These are phyloP conservation scores for Epicoccum sorghinum DNA, from an alignment of 2,329 filamentous ascomycete genomes.

Conservation along the genomic window DNA sequence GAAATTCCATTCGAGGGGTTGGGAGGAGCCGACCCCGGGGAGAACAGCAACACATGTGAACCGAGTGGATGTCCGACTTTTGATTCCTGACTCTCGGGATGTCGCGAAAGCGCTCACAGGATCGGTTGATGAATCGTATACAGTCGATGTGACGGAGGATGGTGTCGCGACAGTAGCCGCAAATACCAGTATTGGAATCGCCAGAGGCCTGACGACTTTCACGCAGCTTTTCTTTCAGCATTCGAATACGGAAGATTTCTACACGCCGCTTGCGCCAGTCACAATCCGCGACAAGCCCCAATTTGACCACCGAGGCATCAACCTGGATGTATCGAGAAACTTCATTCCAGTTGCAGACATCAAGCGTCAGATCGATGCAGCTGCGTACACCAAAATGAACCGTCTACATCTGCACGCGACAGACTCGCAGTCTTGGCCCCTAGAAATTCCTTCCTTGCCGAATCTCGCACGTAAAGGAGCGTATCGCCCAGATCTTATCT, in stretches of 20 bases:
- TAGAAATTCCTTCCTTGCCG: slow-evolving; percentile 78
- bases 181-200: slow-evolving; percentile 69
- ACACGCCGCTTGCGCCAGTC: slow-evolving; percentile 75
- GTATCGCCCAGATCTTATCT: slow-evolving; percentile 70
- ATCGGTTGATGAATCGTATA: slow-evolving; percentile 78
- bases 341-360: slow-evolving; percentile 73
- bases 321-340: slow-evolving; percentile 77
- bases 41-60: slow-evolving; percentile 59
- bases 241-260: slow-evolving; percentile 61
- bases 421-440: slow-evolving; percentile 84
- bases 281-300: slow-evolving; percentile 73
- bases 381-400: slow-evolving; percentile 83
- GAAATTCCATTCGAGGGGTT: slow-evolving; percentile 72
- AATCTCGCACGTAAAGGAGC: slow-evolving; percentile 74
- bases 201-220: slow-evolving; percentile 77
- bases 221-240: slow-evolving; percentile 80
- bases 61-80: slow-evolving; percentile 68
- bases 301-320: slow-evolving; percentile 78
- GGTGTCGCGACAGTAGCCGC: slow-evolving; percentile 70
- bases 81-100: slow-evolving; percentile 57
- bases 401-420: slow-evolving; percentile 80
- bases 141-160: slow-evolving; percentile 62
- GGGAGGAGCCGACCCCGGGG: slow-evolving; percentile 63
- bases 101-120: slow-evolving; percentile 67
- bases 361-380: slow-evolving; percentile 75